Evolutionary conservation across 1,284 basidiomycete species (phyloP).

Genomic region (Cutaneotrichosporon mucoides): DNA sequence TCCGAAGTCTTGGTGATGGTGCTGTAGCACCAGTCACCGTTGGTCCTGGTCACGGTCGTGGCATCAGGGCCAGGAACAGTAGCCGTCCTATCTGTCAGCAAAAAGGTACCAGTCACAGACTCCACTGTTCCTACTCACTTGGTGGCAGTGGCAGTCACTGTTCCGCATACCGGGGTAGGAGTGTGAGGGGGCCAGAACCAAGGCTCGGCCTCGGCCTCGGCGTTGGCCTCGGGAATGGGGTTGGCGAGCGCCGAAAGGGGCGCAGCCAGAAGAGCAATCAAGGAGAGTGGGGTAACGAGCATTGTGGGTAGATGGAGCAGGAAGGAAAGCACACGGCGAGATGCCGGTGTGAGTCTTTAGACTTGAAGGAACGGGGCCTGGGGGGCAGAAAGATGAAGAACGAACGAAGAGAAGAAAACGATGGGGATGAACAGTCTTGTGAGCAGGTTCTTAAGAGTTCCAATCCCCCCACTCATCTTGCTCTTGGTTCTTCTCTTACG

Average conservation of each 20-base stretch:
- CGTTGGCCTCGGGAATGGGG: background rate
- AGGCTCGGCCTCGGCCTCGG: background rate
- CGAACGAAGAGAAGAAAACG: no score
- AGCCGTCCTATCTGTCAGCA: background rate
- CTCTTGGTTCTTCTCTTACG: no score
- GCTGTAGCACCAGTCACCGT: slow-evolving; percentile 3
- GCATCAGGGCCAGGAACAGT: background rate
- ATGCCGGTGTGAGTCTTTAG: no score
- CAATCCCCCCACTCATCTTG: no score
- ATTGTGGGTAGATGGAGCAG: background rate
- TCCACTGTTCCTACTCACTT: background rate
- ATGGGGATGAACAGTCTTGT: no score
- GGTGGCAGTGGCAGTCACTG: background rate
- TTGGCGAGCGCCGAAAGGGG: background rate
- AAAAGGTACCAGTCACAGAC: no score
- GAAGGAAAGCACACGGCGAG: no score
- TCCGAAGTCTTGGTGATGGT: slow-evolving; percentile 2
- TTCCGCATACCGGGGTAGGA: slow-evolving; percentile 6
- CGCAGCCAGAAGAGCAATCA: background rate
- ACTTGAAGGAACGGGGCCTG: no score
- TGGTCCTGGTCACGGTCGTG: background rate
- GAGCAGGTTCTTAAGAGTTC: no score
- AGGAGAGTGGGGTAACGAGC: slow-evolving; percentile 1
- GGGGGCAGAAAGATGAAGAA: no score
- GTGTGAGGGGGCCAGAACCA: background rate